These are phyloP conservation scores for Pouteria glomerata DNA, from an alignment of 148 eudicot genomes.

Conservation along the genomic window DNA sequence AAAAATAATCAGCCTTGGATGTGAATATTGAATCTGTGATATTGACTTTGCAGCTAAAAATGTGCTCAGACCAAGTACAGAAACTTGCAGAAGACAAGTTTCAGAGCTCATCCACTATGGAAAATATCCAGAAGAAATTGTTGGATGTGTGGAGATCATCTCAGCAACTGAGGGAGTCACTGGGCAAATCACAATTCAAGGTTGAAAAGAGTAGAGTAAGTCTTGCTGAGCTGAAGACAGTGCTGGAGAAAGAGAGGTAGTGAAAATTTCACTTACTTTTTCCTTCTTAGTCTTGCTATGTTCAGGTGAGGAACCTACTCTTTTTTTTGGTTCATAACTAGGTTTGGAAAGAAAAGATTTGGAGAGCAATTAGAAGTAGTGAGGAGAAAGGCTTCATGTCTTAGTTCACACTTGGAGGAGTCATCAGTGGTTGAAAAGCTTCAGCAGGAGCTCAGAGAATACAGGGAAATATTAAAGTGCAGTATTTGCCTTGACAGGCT, in stretches of 20 bases:
- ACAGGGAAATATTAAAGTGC: constrained; percentile 89
- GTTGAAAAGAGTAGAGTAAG: constrained; percentile 40
- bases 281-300: neutral
- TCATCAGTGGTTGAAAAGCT: constrained; percentile 66
- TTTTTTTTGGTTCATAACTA: no score
- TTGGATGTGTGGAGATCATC: constrained; percentile 53
- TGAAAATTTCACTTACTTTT: neutral
- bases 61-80: constrained; percentile 54
- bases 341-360: constrained; percentile 76
- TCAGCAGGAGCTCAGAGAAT: constrained; percentile 71
- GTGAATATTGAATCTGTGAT: neutral
- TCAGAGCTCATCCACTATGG: constrained; percentile 42
- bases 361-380: constrained; percentile 73
- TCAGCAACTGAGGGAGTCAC: constrained; percentile 40
- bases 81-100: constrained; percentile 63
- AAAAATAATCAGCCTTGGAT: neutral
- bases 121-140: constrained; percentile 52
- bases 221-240: constrained; percentile 59
- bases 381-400: constrained; percentile 56
- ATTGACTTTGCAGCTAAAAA: constrained; percentile 44
- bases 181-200: constrained; percentile 62
- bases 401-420: constrained; percentile 55
- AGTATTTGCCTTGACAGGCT: constrained; percentile 82
- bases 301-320: neutral
- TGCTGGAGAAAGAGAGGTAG: constrained; percentile 85